Evolutionary conservation across 139 green algal species (phyloP).

Genomic region (Pseudopediastrum boryanum): DNA sequence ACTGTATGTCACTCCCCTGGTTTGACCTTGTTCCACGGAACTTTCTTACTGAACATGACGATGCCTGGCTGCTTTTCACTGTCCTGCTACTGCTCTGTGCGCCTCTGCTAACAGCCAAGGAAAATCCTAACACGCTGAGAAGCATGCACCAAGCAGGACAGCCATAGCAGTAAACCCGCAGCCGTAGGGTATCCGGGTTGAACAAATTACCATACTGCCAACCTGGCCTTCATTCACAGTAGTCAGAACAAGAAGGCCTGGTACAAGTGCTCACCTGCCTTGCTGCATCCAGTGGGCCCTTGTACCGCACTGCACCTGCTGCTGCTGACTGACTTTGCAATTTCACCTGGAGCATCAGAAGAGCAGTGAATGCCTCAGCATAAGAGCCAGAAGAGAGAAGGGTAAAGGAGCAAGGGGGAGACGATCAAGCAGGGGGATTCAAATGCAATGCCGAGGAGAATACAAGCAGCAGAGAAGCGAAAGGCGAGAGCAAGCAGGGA

Average conservation of each 20-base stretch:
- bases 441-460: neutral
- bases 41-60: neutral
- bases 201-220: neutral
- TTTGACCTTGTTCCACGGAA: neutral
- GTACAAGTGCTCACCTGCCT: constrained; percentile 39
- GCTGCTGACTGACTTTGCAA: constrained; percentile 68
- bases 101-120: neutral
- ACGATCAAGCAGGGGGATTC: neutral
- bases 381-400: neutral
- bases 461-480: neutral
- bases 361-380: neutral
- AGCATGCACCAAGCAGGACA: neutral
- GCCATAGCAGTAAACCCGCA: neutral
- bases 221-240: neutral
- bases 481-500: neutral
- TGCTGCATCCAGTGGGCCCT: constrained; percentile 49
- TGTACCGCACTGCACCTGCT: constrained; percentile 38
- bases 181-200: neutral
- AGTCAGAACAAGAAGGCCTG: constrained; percentile 2
- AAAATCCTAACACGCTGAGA: neutral
- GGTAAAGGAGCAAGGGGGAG: neutral
- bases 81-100: neutral
- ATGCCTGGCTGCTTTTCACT: neutral
- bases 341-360: constrained; percentile 61
- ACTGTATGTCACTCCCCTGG: neutral